phyloP scores from a whole-genome alignment of 2,329 filamentous ascomycete species.

The Cladosporium sp. region DNA sequence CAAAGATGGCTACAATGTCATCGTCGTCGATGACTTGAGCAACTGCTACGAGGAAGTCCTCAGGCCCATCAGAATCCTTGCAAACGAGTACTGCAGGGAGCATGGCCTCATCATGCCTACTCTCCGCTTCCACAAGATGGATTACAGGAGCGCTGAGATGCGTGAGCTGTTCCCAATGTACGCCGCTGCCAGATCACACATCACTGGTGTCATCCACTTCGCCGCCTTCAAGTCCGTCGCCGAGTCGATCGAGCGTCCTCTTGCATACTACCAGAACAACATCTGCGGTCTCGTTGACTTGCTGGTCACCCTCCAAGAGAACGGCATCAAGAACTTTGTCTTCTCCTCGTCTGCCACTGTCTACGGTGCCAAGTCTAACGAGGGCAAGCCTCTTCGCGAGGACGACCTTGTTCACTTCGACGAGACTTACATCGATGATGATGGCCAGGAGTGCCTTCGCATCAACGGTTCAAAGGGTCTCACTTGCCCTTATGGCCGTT shows the following conservation, averaged over 20 bases:
- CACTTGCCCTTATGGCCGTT: slow-evolving; percentile 62
- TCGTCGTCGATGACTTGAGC: slow-evolving; percentile 43
- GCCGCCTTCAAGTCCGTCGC: slow-evolving; percentile 64
- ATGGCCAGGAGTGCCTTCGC: slow-evolving; percentile 37
- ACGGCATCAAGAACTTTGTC: slow-evolving; percentile 61
- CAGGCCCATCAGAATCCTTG: slow-evolving; percentile 34
- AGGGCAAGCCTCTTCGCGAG: slow-evolving; percentile 22
- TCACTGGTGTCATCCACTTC: slow-evolving; percentile 65
- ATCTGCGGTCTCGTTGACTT: slow-evolving; percentile 61
- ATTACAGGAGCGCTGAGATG: slow-evolving; percentile 45
- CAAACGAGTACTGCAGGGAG: slow-evolving; percentile 35
- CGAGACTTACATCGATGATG: slow-evolving; percentile 41
- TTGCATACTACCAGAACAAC: slow-evolving; percentile 66
- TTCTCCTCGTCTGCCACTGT: slow-evolving; percentile 67
- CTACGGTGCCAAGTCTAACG: slow-evolving; percentile 47
- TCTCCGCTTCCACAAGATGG: slow-evolving; percentile 45
- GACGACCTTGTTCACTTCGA: slow-evolving; percentile 24
- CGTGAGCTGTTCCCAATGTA: slow-evolving; percentile 42
- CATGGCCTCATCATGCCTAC: slow-evolving; percentile 40
- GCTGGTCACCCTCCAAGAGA: slow-evolving; percentile 53
- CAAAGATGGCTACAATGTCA: slow-evolving; percentile 51
- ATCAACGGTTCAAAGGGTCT: slow-evolving; percentile 53
- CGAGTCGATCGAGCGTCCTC: slow-evolving; percentile 57
- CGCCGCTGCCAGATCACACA: slow-evolving; percentile 42
- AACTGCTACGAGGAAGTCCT: slow-evolving; percentile 42